Base-by-base conservation (phyloP, 139 green algal genomes). In the Ostreobium quekettii region DNA sequence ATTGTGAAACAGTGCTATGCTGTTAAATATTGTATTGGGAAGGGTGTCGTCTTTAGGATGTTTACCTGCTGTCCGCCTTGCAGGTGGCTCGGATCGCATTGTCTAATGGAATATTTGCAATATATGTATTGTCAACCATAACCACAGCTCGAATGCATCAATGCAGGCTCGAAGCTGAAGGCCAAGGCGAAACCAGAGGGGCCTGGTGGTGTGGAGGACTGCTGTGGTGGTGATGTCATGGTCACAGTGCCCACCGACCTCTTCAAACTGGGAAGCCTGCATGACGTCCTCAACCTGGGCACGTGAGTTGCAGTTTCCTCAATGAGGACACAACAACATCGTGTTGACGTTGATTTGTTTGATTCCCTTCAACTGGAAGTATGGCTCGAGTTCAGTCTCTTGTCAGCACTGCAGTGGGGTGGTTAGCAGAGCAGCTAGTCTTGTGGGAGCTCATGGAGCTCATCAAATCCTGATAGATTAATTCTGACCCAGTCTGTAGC, bases 261-360 rank as follows among this genome's bases (percentile, higher is more conserved):
- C 15, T 71, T 71, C 64, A 61, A 71, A 47, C 42, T 71, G 22
- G 15, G 47, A 11, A 36, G 30, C 19, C 36, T 71, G 64, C 64
- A 71, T 28, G 6, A 4, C 22, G 26, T 71, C 24, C 42, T 71
- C 39, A 71, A 71, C 26, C 24, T 71, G 64, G 36, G 4, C 3
- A 64, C 64, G 64, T 71, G 24, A 61, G 42, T 28, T 19, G 15
- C 46, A 15, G 15, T 19, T 53, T 11, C 46, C 46, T 19, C 19
- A 15, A 15, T 53, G 15, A 26, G 46, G 15, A 15, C 15, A 26
- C 46, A 53, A 19, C 46, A n/a, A n/a, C n/a, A n/a, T n/a, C n/a
- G n/a, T n/a, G 11, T n/a, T 53, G 15, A 53, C 15, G 42, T 53
- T 53, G 42, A 11, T 53, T 53, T 53, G 42, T 53, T 53, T 11